Evolutionary conservation across 768 basidiomycete genomes (phyloP).

Genomic region (Hypsizygus marmoreus): DNA sequence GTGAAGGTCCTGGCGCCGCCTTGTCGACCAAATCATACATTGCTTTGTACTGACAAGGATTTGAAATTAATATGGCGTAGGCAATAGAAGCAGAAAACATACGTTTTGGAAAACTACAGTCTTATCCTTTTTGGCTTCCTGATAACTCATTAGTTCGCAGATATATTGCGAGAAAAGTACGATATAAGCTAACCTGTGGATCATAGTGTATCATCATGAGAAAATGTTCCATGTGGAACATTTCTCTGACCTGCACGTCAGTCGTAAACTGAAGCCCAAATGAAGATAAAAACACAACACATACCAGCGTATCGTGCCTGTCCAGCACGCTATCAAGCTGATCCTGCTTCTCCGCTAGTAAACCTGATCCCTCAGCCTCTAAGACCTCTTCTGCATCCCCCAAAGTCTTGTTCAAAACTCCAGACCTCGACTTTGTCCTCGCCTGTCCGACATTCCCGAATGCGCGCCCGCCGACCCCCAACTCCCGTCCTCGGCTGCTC

Average conservation of each 20-base stretch:
- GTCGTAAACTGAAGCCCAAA: slow-evolving; percentile 6
- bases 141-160: slow-evolving; percentile 9
- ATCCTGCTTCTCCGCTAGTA: slow-evolving; percentile 61
- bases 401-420: slow-evolving; percentile 4
- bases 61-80: slow-evolving; percentile 9
- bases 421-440: slow-evolving; percentile 16
- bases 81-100: slow-evolving; percentile 23
- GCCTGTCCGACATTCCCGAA: too few species aligned
- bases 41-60: slow-evolving; percentile 53
- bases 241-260: slow-evolving; percentile 68
- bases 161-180: background rate
- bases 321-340: slow-evolving; percentile 62
- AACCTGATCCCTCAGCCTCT: slow-evolving; percentile 39
- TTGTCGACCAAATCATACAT: slow-evolving; percentile 62
- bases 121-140: slow-evolving; percentile 76
- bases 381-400: slow-evolving; percentile 26
- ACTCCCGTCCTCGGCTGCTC: slow-evolving; percentile 8
- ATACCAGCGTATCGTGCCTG: slow-evolving; percentile 73
- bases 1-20: slow-evolving; percentile 46
- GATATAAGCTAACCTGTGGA: slow-evolving; percentile 56
- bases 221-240: slow-evolving; percentile 87
- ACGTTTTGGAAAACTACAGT: slow-evolving; percentile 77
- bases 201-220: slow-evolving; percentile 75
- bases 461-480: slow-evolving; percentile 7
- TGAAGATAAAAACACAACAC: slow-evolving; percentile 29